These are phyloP conservation scores for Pholiota adiposa DNA, from an alignment of 1,284 basidiomycete species.

Conservation along the genomic window DNA sequence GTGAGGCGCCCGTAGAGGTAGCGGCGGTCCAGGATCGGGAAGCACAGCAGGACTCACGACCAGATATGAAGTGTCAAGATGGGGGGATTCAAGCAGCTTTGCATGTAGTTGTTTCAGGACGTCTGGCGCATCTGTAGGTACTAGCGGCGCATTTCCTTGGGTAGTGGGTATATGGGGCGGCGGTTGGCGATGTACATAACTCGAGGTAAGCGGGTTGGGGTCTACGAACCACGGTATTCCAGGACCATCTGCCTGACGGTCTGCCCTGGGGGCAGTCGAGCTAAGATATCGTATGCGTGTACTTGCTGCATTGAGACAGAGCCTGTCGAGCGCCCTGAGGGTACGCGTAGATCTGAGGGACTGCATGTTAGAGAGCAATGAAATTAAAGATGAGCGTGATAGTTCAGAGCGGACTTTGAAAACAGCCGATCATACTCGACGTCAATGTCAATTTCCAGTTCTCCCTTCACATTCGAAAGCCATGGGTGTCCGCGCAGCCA, in stretches of 20 bases:
- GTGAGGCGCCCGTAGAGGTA: conserved; percentile 56
- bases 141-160: conserved; percentile 32
- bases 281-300: conserved; percentile 3
- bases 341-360: conserved; percentile 7
- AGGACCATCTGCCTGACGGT: conserved; percentile 2
- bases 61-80: conserved; percentile 61
- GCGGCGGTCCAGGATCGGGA: conserved; percentile 53
- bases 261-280: conserved; percentile 1
- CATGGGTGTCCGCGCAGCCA: conserved; percentile 67
- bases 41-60: conserved; percentile 52
- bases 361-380: conserved; percentile 6
- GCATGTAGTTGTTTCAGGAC: conserved; percentile 54
- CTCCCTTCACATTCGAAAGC: conserved; percentile 12
- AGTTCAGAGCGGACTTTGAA: conserved; percentile 13
- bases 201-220: conserved; percentile 30
- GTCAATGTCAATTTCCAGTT: conserved; percentile 11
- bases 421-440: conserved; percentile 16
- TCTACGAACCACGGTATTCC: conserved; percentile 51
- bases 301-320: conserved; percentile 6
- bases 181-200: conserved; percentile 13
- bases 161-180: conserved; percentile 38
- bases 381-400: not conserved
- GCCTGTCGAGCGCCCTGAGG: conserved; percentile 14
- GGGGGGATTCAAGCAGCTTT: conserved; percentile 58
- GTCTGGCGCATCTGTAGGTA: conserved; percentile 54